Evolutionary conservation across 2,329 filamentous ascomycete species (phyloP), one percentile per base, ranked within the genome.

Genomic region (Aspergillus chevalieri): DNA sequence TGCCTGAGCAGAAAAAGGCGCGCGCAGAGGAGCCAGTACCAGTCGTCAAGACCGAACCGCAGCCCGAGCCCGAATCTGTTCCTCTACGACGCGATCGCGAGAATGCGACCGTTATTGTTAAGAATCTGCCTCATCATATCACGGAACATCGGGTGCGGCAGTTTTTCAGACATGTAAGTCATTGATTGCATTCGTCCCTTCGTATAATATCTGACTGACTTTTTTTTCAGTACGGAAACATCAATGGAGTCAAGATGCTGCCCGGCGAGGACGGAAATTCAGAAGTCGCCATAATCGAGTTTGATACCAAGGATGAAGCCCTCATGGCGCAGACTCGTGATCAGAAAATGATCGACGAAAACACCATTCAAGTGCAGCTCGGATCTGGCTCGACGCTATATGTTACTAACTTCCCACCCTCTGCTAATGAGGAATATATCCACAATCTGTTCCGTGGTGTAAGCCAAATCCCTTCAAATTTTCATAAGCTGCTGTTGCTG

Each of bases 321-420:
- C 77, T 85, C 46, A 86, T 87, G 19, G 92, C 93, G 4, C 76
- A 91, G 55, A 85, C 90, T 12, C 84, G 89, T 53, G 84, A 95
- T 62, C 83, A 84, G 47, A 95, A 94, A 65, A 83, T 82, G 48
- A 84, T 95, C 58, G 83, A 85, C 47, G 84, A 86, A 21, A 79
- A 81, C 33, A 80, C 84, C 54, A 85, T 98, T 44, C 77, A 78
- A 33, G 89, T 98, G 19, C 78, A 81, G 48, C 77, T 88, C 42
- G 91, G 87, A 28, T 82, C 85, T 34, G 84, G 85, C 47, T 82
- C 90, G 49, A 97, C 90, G 1, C 73, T 98, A 4, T 98, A 87
- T 64, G 83, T 97, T 30, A 85, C 91, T 41, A 98, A 98, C 65
- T 98, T 91, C 63, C 89, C 91, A 2, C 73, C 77, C 0, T 67